A percentile compares a stretch with the other conserved stretches of the same genome.
phyloP scores from a whole-genome alignment of 257 asterid genomes.

The Jaltomata sinuosa region DNA sequence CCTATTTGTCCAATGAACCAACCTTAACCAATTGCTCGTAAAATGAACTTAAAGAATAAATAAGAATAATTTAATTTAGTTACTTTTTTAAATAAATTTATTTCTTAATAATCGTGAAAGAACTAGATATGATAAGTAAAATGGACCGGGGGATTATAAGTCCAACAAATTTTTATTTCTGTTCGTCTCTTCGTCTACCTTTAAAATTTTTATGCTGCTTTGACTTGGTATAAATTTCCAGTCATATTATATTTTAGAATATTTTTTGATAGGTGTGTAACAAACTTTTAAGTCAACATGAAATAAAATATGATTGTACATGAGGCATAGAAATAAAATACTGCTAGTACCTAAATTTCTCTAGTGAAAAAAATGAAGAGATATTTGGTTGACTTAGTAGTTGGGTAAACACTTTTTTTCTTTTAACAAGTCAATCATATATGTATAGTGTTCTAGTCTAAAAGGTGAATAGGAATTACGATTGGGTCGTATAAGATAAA shows the following conservation, averaged over 20 bases:
- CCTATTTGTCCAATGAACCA: neutral
- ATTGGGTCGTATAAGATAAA: neutral
- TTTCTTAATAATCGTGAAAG: neutral
- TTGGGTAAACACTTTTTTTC: neutral
- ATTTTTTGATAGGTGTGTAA: neutral
- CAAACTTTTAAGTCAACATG: neutral
- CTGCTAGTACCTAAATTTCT: neutral
- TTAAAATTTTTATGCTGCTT: neutral
- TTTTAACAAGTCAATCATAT: neutral
- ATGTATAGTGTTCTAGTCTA: neutral
- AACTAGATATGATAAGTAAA: neutral
- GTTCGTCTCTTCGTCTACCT: neutral
- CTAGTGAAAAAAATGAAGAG: neutral
- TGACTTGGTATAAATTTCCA: neutral
- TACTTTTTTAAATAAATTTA: too few relatives aligned
- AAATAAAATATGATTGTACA: neutral
- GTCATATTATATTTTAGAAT: neutral
- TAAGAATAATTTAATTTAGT: too few relatives aligned
- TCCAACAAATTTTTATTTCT: neutral
- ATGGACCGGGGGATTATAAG: rapidly evolving
- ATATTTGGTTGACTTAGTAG: neutral
- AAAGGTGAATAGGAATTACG: neutral
- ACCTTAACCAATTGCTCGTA: too few relatives aligned
- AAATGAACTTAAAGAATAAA: too few relatives aligned
- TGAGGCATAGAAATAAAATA: neutral